Conservation (phyloP, 2,329 filamentous ascomycete species). For the Epichloe hybrida region DNA sequence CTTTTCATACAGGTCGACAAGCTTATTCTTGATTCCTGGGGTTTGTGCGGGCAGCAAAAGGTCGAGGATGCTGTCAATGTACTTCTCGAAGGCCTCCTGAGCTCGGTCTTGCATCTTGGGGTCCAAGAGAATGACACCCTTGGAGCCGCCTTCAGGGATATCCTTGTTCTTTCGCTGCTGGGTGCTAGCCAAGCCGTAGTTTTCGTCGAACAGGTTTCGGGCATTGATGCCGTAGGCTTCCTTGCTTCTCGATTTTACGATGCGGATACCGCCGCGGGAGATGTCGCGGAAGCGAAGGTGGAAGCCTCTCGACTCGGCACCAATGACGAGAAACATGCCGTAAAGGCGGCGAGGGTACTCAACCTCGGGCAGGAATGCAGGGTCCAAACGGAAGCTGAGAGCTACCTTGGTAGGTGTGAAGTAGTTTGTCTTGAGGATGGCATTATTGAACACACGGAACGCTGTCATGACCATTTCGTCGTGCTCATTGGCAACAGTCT, state of each 20-base stretch:
- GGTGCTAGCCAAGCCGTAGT: conserved; percentile 95
- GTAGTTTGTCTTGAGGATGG: conserved; percentile 95
- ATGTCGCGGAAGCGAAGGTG: conserved; percentile 97
- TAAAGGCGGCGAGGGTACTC: conserved; percentile 92
- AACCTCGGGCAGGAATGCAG: conserved; percentile 72
- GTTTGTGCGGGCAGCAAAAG: conserved; percentile 79
- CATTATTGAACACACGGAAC: conserved; percentile 89
- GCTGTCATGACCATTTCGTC: conserved; percentile 97
- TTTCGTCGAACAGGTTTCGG: conserved; percentile 92
- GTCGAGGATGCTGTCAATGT: conserved; percentile 97
- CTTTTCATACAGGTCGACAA: conserved; percentile 89
- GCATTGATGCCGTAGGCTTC: conserved; percentile 96
- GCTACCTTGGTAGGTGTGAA: conserved; percentile 95
- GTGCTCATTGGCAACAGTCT: conserved; percentile 80
- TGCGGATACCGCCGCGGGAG: conserved; percentile 90
- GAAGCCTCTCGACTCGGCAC: conserved; percentile 92
- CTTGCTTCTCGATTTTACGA: conserved; percentile 93
- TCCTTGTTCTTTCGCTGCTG: conserved; percentile 99
- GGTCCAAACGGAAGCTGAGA: conserved; percentile 87
- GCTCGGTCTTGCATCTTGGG: conserved; percentile 89
- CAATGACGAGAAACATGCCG: conserved; percentile 98
- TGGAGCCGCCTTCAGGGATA: conserved; percentile 94
- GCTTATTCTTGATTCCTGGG: conserved; percentile 96
- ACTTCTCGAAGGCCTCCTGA: conserved; percentile 92
- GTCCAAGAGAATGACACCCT: conserved; percentile 92